Evolutionary conservation across 2,329 filamentous ascomycete genomes (phyloP).

Genomic region (Talaromyces sp.): DNA sequence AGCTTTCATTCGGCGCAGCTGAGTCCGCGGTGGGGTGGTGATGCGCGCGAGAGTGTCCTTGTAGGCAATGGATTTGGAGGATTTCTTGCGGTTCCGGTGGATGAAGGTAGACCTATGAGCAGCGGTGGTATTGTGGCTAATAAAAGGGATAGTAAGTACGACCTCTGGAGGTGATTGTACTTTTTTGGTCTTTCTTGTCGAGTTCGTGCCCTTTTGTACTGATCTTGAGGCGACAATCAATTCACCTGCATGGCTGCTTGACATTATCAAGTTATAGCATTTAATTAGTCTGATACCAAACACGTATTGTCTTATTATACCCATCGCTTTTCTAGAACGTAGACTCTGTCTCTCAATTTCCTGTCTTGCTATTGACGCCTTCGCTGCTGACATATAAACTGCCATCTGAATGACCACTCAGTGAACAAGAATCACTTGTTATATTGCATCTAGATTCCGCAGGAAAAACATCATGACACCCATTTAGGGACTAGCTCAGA

Average conservation of each 20-base stretch:
- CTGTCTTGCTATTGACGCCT: background rate
- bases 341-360: background rate
- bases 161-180: conserved; percentile 36
- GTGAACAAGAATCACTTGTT: background rate
- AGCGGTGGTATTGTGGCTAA: conserved; percentile 26
- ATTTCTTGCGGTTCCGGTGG: conserved; percentile 60
- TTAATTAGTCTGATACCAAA: background rate
- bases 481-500: background rate
- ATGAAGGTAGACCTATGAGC: conserved; percentile 42
- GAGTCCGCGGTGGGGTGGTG: conserved; percentile 57
- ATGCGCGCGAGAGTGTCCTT: conserved; percentile 58
- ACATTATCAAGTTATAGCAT: background rate
- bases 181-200: background rate
- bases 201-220: background rate
- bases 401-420: background rate
- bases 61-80: conserved; percentile 66
- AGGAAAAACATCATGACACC: background rate
- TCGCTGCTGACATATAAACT: background rate
- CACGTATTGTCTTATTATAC: background rate
- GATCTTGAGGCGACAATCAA: background rate
- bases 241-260: background rate
- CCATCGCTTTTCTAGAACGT: background rate
- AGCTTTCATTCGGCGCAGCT: conserved; percentile 44
- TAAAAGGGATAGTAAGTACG: conserved; percentile 33
- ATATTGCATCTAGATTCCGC: background rate